Evolutionary conservation across 805 yeast genomes (phyloP).

Genomic region (Yarrowia yakushimensis): DNA sequence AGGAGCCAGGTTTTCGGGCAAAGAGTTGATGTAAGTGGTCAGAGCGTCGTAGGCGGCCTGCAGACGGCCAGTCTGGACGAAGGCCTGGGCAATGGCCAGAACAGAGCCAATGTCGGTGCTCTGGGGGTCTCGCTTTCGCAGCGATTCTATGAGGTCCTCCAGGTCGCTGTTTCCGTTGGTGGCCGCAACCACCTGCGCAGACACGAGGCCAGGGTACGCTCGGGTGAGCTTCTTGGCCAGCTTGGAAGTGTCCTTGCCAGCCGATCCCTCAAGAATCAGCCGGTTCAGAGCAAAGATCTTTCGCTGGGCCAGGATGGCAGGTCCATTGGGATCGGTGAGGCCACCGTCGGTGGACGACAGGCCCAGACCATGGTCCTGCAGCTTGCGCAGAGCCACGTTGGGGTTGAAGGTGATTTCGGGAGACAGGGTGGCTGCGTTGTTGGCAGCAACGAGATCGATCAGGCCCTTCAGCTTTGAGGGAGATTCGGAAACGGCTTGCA

Average conservation of each 20-base stretch:
- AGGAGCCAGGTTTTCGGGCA: conserved; percentile 26
- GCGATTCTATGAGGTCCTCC: conserved; percentile 1
- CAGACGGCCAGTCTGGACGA: conserved; percentile 30
- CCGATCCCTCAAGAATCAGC: conserved; percentile 41
- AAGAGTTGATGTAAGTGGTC: conserved; percentile 31
- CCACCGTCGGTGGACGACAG: conserved; percentile 5
- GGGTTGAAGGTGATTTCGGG: conserved; percentile 29
- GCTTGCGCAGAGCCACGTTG: conserved; percentile 27
- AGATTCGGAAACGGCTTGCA: conserved; percentile 38
- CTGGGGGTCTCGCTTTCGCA: conserved; percentile 31
- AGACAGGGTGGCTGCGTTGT: conserved; percentile 8
- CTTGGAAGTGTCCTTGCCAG: conserved; percentile 35
- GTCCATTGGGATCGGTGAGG: conserved; percentile 12
- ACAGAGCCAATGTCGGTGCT: conserved; percentile 32
- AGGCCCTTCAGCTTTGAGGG: conserved; percentile 24
- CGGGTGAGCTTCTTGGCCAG: conserved; percentile 29
- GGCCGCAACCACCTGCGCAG: conserved; percentile 25
- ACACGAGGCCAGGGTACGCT: conserved; percentile 28
- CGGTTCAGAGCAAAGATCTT: conserved; percentile 42
- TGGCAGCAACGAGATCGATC: conserved; percentile 14
- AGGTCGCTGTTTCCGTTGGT: conserved; percentile 21
- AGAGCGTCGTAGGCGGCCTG: conserved; percentile 34
- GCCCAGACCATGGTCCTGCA: conserved; percentile 24
- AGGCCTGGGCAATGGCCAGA: conserved; percentile 35
- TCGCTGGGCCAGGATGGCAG: conserved; percentile 27